Evolutionary conservation across 2,329 filamentous ascomycete species (phyloP).

Genomic region (Colletotrichum liaoningense): DNA sequence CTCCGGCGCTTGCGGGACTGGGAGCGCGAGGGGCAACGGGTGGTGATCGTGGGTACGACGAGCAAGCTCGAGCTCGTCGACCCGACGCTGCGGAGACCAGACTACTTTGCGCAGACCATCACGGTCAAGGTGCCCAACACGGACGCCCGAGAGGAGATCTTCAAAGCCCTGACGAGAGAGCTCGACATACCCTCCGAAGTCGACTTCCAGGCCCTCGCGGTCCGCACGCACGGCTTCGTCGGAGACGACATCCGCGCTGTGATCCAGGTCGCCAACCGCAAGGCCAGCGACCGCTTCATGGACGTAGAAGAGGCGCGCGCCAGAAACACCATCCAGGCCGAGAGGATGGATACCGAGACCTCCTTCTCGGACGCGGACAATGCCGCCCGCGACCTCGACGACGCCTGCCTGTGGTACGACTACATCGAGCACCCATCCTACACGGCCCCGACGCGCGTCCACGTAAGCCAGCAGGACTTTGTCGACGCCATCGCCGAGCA

Average conservation of each 20-base stretch:
- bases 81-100: slow-evolving; percentile 78
- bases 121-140: slow-evolving; percentile 90
- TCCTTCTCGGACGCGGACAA: neutral
- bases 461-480: slow-evolving; percentile 72
- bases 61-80: slow-evolving; percentile 90
- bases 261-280: slow-evolving; percentile 57
- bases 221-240: slow-evolving; percentile 91
- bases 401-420: slow-evolving; percentile 26
- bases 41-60: slow-evolving; percentile 92
- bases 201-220: slow-evolving; percentile 80
- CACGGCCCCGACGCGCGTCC: slow-evolving; percentile 38
- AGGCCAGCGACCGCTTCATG: slow-evolving; percentile 47
- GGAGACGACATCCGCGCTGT: slow-evolving; percentile 85
- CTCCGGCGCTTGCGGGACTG: slow-evolving; percentile 85
- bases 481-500: slow-evolving; percentile 75
- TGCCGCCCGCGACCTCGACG: neutral
- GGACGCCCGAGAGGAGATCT: slow-evolving; percentile 79
- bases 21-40: slow-evolving; percentile 76
- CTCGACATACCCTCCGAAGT: slow-evolving; percentile 75
- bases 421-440: slow-evolving; percentile 37
- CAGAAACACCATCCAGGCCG: slow-evolving; percentile 4
- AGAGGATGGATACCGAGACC: slow-evolving; percentile 11
- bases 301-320: slow-evolving; percentile 43
- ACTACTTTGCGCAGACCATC: slow-evolving; percentile 84
- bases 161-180: slow-evolving; percentile 77